Evolutionary conservation across 176 grass and related monocot genomes (phyloP), one percentile per base, ranked within the genome.

Genomic region (Musa beccarii): DNA sequence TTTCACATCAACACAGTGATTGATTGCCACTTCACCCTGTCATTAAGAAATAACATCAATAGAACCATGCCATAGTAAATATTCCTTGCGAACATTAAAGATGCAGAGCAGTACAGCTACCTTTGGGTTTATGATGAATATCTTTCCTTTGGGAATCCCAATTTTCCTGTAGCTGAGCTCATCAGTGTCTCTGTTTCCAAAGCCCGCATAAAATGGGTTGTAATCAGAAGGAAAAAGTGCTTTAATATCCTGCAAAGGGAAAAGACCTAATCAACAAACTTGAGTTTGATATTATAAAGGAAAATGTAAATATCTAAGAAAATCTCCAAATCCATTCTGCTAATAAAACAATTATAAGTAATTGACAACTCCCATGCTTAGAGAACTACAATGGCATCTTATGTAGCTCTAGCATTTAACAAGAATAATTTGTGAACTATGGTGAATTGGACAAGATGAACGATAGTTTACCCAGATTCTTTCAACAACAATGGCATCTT

Each of bases 161-260:
- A 99, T 99, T 76, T 89, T 99, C 72, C 61, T 94, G 83, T 99
- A 99, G 82, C 83, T 99, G 69, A 99, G 88, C 79, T 99, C 96
- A 0, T 99, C 91, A 11, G 96, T 99, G 65, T 99, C 96, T 99
- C 96, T 87, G 67, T 99, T 99, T 62, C 96, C 96, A 77, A 99
- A 99, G 71, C 96, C 96, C 83, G 96, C 96, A 87, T 99, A 99
- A 79, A 99, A 99, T 76, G 96, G 96, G 69, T 99, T 99, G 88
- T 92, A 91, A 59, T 95, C 91, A 8, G 91, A 87, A 78, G 96
- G 91, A 73, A 99, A 99, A 76, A 99, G 96, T 54, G 88, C 81
- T 89, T 89, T 95, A 81, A 99, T 99, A 76, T 99, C 96, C 96
- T 99, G 90, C 75, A 87, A 72, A 69, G 11, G 80, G 69, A 53